phyloP scores from a whole-genome alignment of 164 flowering plant species.

The Berberis vulgaris region DNA sequence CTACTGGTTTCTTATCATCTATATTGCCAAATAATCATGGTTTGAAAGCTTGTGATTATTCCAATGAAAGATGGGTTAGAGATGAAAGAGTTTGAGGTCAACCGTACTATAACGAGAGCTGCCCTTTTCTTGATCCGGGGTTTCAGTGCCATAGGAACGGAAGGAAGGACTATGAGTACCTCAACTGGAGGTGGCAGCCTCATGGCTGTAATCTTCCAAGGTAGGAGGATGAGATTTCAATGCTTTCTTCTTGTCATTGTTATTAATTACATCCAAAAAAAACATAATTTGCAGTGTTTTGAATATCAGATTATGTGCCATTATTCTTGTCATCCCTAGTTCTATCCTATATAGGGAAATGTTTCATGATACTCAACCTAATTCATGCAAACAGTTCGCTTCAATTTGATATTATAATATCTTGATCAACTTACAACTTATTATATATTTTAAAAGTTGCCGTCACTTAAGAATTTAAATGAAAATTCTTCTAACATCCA shows the following conservation, averaged over 20 bases:
- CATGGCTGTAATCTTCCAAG: slow-evolving; percentile 54
- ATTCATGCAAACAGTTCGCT: not conserved
- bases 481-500: no score
- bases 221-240: slow-evolving; percentile 16
- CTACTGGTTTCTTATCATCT: slow-evolving; percentile 13
- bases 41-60: slow-evolving; percentile 38
- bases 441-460: no score
- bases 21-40: not conserved
- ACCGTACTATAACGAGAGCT: slow-evolving; percentile 31
- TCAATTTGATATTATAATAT: no score
- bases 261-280: no score
- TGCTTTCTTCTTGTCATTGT: not conserved
- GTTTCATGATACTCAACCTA: not conserved
- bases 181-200: slow-evolving; percentile 73
- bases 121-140: slow-evolving; percentile 65
- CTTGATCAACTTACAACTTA: no score
- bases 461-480: no score
- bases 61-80: slow-evolving; percentile 51
- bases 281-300: no score
- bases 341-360: not conserved
- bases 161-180: slow-evolving; percentile 37
- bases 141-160: slow-evolving; percentile 55
- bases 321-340: not conserved
- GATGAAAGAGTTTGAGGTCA: slow-evolving; percentile 20
- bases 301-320: not conserved